phyloP scores from a whole-genome alignment of 257 asterid species.

The Jacaranda copaia region DNA sequence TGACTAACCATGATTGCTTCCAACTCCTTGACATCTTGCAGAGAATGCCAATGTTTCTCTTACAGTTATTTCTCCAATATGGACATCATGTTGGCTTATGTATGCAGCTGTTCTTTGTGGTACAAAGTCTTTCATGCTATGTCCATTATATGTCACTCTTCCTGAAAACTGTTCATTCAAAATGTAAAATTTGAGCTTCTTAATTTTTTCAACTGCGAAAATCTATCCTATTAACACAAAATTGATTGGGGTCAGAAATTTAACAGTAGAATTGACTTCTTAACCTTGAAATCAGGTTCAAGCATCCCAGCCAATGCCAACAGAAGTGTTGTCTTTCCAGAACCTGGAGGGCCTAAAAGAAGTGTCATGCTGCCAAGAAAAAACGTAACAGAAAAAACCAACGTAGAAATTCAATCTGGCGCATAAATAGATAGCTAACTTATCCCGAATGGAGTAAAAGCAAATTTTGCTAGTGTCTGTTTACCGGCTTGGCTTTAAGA shows the following conservation, averaged over 20 bases:
- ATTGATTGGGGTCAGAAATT: background rate
- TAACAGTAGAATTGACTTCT: too few species aligned
- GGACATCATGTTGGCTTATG: conserved; percentile 76
- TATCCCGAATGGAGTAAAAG: background rate
- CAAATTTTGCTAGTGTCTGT: background rate
- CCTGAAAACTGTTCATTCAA: conserved; percentile 54
- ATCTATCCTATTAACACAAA: background rate
- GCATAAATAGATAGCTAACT: background rate
- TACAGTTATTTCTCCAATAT: conserved; percentile 68
- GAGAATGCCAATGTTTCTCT: conserved; percentile 74
- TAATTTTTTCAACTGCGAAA: background rate
- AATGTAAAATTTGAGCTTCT: background rate
- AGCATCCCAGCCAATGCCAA: conserved; percentile 76
- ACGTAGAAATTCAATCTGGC: background rate
- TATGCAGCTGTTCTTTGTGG: conserved; percentile 70
- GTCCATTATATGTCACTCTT: conserved; percentile 65
- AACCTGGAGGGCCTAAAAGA: conserved; percentile 79
- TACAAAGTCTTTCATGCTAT: conserved; percentile 61
- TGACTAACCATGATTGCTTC: conserved; percentile 58
- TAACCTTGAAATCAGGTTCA: conserved; percentile 56
- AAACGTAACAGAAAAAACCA: background rate
- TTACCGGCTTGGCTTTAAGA: conserved; percentile 74
- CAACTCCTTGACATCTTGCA: conserved; percentile 80
- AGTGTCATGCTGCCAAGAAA: conserved; percentile 62
- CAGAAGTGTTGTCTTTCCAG: conserved; percentile 70